phyloP scores from a whole-genome alignment of 495 filamentous ascomycete genomes.

The Thermothielavioides terrestris region DNA sequence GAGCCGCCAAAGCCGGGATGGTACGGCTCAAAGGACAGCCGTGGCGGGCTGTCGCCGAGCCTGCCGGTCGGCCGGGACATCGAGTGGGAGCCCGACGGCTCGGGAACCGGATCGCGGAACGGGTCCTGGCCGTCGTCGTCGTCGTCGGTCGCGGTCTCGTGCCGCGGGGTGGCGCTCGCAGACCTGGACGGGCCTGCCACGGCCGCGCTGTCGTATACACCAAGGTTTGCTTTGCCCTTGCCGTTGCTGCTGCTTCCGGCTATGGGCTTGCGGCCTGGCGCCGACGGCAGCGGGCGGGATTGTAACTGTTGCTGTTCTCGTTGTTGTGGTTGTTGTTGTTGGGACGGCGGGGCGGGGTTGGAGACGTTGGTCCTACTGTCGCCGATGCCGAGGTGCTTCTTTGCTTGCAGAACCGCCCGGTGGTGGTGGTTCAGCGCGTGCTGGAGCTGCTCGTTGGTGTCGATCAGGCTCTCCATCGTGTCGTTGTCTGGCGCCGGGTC shows the following conservation, averaged over 20 bases:
- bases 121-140: conserved; percentile 34
- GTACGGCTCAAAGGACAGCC: conserved; percentile 40
- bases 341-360: background rate
- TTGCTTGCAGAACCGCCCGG: conserved; percentile 67
- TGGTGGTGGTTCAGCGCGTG: conserved; percentile 72
- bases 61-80: conserved; percentile 14
- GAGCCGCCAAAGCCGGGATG: conserved; percentile 40
- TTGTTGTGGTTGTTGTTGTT: background rate
- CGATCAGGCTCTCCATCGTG: conserved; percentile 84
- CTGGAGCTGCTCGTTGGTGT: conserved; percentile 84
- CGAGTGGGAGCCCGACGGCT: conserved; percentile 6
- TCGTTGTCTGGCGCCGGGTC: conserved; percentile 81
- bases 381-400: conserved; percentile 35
- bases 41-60: conserved; percentile 11
- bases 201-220: conserved; percentile 16
- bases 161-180: conserved; percentile 25
- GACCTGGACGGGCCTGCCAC: conserved; percentile 28
- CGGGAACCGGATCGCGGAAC: conserved; percentile 36
- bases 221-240: conserved; percentile 36
- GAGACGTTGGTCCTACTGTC: conserved; percentile 16
- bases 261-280: background rate
- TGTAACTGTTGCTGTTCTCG: too few relatives aligned
- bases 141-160: conserved; percentile 5
- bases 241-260: conserved; percentile 18
- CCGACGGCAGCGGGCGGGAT: background rate